Evolutionary conservation across 2,329 filamentous ascomycete genomes (phyloP).

Genomic region (Penicillium sclerotigenum): DNA sequence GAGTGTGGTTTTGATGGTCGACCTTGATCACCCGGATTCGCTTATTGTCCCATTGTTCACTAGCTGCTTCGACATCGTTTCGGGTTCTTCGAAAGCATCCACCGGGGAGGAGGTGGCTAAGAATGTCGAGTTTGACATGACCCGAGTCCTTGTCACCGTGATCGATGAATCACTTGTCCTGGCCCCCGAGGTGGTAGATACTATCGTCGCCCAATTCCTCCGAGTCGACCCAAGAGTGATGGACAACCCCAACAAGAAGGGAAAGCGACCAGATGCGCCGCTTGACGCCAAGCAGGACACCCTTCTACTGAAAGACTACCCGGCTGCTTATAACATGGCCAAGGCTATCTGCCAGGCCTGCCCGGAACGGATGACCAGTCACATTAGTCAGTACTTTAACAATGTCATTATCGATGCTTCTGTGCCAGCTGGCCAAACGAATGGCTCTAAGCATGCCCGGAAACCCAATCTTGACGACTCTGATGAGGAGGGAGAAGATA

Average conservation of each 20-base stretch:
- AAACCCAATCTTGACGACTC: constrained; percentile 56
- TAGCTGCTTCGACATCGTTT: constrained; percentile 87
- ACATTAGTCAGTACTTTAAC: constrained; percentile 94
- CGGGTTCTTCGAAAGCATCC: constrained; percentile 68
- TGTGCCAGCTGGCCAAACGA: constrained; percentile 54
- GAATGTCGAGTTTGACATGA: constrained; percentile 92
- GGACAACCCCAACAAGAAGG: constrained; percentile 54
- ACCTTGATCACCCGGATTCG: constrained; percentile 76
- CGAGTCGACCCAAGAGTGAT: constrained; percentile 69
- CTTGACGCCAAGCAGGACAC: constrained; percentile 76
- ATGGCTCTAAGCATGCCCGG: constrained; percentile 49
- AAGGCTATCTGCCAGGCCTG: constrained; percentile 88
- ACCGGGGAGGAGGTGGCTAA: constrained; percentile 82
- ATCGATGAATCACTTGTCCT: constrained; percentile 81
- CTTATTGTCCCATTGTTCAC: constrained; percentile 80
- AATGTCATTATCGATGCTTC: constrained; percentile 91
- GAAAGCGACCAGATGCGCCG: constrained; percentile 51
- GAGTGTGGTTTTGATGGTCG: constrained; percentile 86
- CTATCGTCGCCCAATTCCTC: constrained; percentile 93
- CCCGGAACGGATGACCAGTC: constrained; percentile 89
- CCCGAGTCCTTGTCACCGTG: constrained; percentile 74
- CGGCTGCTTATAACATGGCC: constrained; percentile 92
- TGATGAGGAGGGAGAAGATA: constrained; percentile 73
- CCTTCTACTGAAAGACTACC: constrained; percentile 79
- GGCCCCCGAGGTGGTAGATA: constrained; percentile 78